Evolutionary conservation across 306 rosid genomes (phyloP), one percentile per base, ranked within the genome.

Genomic region (Cucurbita argyrosperma): DNA sequence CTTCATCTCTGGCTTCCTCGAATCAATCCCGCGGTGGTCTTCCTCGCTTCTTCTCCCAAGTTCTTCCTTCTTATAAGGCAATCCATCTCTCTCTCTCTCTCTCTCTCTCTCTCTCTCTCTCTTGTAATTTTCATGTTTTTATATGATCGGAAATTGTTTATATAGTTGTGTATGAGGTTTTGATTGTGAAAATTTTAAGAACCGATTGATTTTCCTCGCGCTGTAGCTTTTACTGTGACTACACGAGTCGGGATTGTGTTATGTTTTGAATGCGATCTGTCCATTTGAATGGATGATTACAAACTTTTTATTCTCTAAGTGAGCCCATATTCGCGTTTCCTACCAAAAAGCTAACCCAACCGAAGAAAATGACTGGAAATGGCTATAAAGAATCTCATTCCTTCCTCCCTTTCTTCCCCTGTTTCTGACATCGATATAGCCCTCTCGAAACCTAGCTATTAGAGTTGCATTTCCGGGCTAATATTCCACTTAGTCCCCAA

Each of bases 1-100:
- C 88, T 58, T 82, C 92, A 18, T 79, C 87, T 68, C 64, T 78
- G n/a, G 84, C 78, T 64, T 83, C 77, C 63, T 79, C 78, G 21
- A 88, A 87, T 76, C 98, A 93, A 66, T 86, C 97, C 73, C 90
- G 96, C 6, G 96, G 96, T 18, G 92, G 96, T 67, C 97, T 90
- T 75, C 94, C 98, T 72, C 97, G 98, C 19, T 93, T 93, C 82
- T 90, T 77, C 82, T 90, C 98, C 51, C 80, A 82, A n/a, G 66
- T 82, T 51, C 91, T 90, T 19, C 98, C 98, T 79, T 67, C 88
- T 80, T 73, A 86, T 62, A 93, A 90, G 98, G 98, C 80, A 71
- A 49, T 6, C 58, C 52, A 82, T 71, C 74, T 26, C 7, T 50
- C 7, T 50, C 5, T 50, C 5, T 14, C 7, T 50, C 5, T 50